These are phyloP conservation scores for Psidium friedrichsthalianum DNA, from an alignment of 345 rosid species.

Conservation along the genomic window DNA sequence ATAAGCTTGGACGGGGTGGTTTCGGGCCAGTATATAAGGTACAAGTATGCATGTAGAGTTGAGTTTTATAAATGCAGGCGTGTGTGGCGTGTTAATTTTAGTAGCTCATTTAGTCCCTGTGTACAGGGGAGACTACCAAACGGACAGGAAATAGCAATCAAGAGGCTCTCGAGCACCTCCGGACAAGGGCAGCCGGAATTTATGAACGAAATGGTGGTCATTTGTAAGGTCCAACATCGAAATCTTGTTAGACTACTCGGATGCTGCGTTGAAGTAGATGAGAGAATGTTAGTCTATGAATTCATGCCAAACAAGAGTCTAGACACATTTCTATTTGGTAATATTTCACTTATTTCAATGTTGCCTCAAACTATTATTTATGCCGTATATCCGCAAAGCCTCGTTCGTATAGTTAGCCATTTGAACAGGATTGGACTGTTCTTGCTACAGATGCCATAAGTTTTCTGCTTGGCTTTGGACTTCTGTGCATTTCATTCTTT, in stretches of 20 bases:
- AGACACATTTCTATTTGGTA: slow-evolving; percentile 20
- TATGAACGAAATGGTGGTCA: slow-evolving; percentile 23
- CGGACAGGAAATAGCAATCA: too few relatives aligned
- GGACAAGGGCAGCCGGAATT: slow-evolving; percentile 25
- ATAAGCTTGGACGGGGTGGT: too few relatives aligned
- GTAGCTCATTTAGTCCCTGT: too few relatives aligned
- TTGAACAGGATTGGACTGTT: not conserved
- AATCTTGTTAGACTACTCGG: slow-evolving; percentile 27
- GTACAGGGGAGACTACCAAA: too few relatives aligned
- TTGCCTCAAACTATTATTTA: not conserved
- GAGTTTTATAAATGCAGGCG: too few relatives aligned
- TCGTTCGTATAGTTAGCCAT: not conserved
- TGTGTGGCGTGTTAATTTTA: too few relatives aligned
- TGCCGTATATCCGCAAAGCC: not conserved
- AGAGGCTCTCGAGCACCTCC: slow-evolving; percentile 13
- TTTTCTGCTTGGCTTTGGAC: slow-evolving; percentile 8
- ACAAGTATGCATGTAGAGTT: too few relatives aligned
- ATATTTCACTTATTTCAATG: not conserved
- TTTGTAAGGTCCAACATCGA: slow-evolving; percentile 25
- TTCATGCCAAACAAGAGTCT: slow-evolving; percentile 30
- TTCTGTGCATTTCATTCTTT: not conserved
- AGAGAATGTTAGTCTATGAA: slow-evolving; percentile 21
- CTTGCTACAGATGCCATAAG: slow-evolving; percentile 9
- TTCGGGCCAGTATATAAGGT: too few relatives aligned
- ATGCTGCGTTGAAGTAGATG: slow-evolving; percentile 18